phyloP scores from a whole-genome alignment of 78 protist genomes.

The Mantamonas sphyraenae region DNA sequence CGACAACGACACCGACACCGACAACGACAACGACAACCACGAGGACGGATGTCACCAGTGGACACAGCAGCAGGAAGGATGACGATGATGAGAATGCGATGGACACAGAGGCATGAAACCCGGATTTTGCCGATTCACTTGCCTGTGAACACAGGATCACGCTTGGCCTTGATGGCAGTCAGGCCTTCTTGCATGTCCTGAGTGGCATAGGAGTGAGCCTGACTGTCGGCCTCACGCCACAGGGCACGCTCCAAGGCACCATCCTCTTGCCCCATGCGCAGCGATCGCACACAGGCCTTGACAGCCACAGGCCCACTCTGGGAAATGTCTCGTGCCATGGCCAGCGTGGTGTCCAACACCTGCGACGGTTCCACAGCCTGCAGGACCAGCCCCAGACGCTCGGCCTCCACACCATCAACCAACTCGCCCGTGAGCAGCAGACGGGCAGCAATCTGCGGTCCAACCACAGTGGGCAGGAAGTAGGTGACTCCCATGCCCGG shows the following conservation, averaged over 20 bases:
- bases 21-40: too few relatives aligned
- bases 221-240: constrained; percentile 43
- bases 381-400: constrained; percentile 27
- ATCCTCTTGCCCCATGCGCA: constrained; percentile 13
- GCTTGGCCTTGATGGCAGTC: too few relatives aligned
- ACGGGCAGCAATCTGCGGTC: constrained; percentile 28
- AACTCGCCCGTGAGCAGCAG: constrained; percentile 41
- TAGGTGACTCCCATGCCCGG: constrained; percentile 44
- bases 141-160: too few relatives aligned
- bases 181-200: constrained; percentile 36
- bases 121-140: too few relatives aligned
- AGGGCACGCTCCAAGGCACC: constrained; percentile 36
- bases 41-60: too few relatives aligned
- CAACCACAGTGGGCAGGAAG: constrained; percentile 24
- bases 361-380: constrained; percentile 8
- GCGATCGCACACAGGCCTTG: not conserved
- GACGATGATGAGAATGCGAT: too few relatives aligned
- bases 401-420: constrained; percentile 35
- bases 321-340: constrained; percentile 22
- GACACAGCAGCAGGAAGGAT: too few relatives aligned
- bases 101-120: too few relatives aligned
- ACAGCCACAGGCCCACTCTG: constrained; percentile 21
- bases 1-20: too few relatives aligned
- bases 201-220: constrained; percentile 37
- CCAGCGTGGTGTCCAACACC: not conserved